Evolutionary conservation across 768 basidiomycete genomes (phyloP).

Genomic region (Podaxis sp.): DNA sequence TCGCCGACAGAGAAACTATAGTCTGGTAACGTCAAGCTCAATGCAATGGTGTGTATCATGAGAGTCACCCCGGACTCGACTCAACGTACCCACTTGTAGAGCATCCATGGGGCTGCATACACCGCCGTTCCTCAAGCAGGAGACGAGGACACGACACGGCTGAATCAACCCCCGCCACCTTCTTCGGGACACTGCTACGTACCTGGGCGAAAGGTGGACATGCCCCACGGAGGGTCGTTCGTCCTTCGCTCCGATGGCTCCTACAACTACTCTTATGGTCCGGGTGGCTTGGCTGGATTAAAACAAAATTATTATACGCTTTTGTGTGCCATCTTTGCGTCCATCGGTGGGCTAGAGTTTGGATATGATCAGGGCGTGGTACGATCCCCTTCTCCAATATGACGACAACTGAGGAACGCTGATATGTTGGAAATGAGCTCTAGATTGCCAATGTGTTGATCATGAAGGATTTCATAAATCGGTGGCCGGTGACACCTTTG

Average conservation of each 20-base stretch:
- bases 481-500: constrained; percentile 69
- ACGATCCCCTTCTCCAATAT: constrained; percentile 11
- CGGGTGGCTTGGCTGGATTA: constrained; percentile 61
- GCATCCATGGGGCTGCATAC: background rate
- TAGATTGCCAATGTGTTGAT: constrained; percentile 81
- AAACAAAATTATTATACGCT: constrained; percentile 60
- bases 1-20: no score
- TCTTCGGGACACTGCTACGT: background rate
- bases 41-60: background rate
- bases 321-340: constrained; percentile 69
- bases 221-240: constrained; percentile 24
- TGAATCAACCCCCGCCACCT: background rate
- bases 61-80: background rate
- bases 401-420: background rate
- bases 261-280: constrained; percentile 73
- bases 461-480: constrained; percentile 66
- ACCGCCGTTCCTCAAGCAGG: background rate
- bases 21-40: background rate
- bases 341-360: constrained; percentile 73
- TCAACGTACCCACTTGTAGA: background rate
- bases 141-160: background rate
- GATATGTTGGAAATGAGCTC: background rate
- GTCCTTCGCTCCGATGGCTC: constrained; percentile 30
- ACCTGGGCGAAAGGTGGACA: background rate
- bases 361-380: constrained; percentile 83